These are phyloP conservation scores for Aspergillus fumigatus DNA, from an alignment of 2,329 filamentous ascomycete species.

Conservation along the genomic window DNA sequence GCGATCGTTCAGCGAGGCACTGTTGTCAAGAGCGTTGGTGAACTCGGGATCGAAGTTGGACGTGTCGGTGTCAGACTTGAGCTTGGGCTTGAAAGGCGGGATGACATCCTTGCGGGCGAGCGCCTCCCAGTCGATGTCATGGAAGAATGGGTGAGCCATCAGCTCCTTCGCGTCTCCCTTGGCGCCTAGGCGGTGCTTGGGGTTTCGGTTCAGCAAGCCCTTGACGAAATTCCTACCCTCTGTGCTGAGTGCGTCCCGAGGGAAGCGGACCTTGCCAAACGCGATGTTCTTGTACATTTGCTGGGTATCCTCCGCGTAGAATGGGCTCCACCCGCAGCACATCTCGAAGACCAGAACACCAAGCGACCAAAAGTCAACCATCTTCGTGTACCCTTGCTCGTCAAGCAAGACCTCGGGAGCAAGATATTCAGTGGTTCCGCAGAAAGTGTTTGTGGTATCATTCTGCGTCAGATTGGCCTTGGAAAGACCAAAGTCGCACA, in stretches of 20 bases:
- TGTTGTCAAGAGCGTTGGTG: constrained; percentile 85
- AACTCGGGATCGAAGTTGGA: constrained; percentile 99
- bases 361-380: constrained; percentile 99
- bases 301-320: constrained; percentile 97
- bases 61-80: constrained; percentile 92
- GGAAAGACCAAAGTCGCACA: constrained; percentile 95
- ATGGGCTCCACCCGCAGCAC: constrained; percentile 99
- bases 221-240: constrained; percentile 98
- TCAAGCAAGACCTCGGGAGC: constrained; percentile 93
- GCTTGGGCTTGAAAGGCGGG: constrained; percentile 94
- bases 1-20: constrained; percentile 83
- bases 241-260: constrained; percentile 85
- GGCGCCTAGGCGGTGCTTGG: constrained; percentile 88
- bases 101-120: constrained; percentile 87
- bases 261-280: constrained; percentile 96
- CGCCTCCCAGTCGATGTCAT: constrained; percentile 86
- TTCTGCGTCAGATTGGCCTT: constrained; percentile 97
- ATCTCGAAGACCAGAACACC: constrained; percentile 98
- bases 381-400: constrained; percentile 97
- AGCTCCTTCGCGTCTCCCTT: constrained; percentile 88
- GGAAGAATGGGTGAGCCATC: constrained; percentile 91
- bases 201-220: constrained; percentile 92
- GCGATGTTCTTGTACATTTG: constrained; percentile 99
- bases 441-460: constrained; percentile 98
- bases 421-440: constrained; percentile 95